Base-by-base conservation (phyloP, 2,329 filamentous ascomycete genomes). In the Clonostachys chloroleuca region DNA sequence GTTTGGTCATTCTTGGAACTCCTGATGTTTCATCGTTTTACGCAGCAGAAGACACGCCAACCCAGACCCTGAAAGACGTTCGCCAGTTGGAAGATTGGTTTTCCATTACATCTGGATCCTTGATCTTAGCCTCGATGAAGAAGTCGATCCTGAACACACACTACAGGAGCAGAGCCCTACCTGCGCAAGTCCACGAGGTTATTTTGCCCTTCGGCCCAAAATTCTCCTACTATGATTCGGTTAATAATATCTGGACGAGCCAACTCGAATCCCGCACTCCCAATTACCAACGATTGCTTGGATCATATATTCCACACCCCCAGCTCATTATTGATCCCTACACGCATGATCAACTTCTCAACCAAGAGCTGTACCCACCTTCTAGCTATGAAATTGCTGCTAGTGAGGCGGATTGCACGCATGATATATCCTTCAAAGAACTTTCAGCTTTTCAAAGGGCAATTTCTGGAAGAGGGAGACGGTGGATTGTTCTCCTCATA, bases 351-450 rank as follows among this genome's bases (percentile, higher is more conserved):
- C n/a, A 40, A 17, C 30, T 17, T 33, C 47, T 49, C 39, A 12
- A 47, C 34, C 42, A 47, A 4, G 13, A 58, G 35, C 9, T 63
- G 47, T 49, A 62, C 2, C 62, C 59, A 8, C 80, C 73, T 1
- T 73, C 77, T 0, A 84, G 80, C 0, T 81, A 82, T 49, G 64
- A 76, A 6, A 65, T 77, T 1, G 60, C 81, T 34, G 74, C 79
- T 1, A 77, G 63, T 12, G 74, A 78, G 34, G 59, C 65, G 0
- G 59, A 59, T 2, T 81, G 80, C 42, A 77, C 80, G 0, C 39
- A 60, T 0, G 62, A 65, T 1, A 47, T 80, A 24, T 72, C 70
- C 2, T 43, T 69, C 0, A 73, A 81, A 13, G 81, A 84, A 46
- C 83, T 73, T 43, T 64, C 69, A 24, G 70, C 80, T 0, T 74